phyloP scores from a whole-genome alignment of 75 land plant species.

The Sequoiadendron giganteum region DNA sequence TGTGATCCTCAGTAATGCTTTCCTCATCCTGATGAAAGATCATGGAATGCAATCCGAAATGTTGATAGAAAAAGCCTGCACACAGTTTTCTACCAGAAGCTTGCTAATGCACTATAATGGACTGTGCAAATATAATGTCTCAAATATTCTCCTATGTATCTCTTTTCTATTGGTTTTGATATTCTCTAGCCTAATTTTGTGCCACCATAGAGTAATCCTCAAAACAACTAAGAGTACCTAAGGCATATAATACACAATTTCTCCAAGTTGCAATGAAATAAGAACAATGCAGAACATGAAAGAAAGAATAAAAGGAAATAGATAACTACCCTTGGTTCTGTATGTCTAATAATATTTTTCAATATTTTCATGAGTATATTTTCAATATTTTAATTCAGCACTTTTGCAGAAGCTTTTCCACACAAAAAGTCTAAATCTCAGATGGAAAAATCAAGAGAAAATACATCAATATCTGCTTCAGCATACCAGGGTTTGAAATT shows the following conservation, averaged over 20 bases:
- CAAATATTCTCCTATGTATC: background rate
- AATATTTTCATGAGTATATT: background rate
- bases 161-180: background rate
- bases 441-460: background rate
- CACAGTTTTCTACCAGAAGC: background rate
- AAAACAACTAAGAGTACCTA: background rate
- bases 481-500: slow-evolving; percentile 87
- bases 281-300: background rate
- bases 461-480: background rate
- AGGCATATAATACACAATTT: background rate
- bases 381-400: background rate
- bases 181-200: background rate
- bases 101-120: background rate
- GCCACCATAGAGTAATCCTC: background rate
- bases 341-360: background rate
- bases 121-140: no score
- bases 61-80: no score
- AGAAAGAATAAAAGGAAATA: background rate
- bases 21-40: no score
- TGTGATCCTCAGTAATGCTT: no score
- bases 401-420: background rate
- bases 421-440: background rate
- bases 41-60: no score
- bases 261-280: background rate
- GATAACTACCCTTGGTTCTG: background rate